Percentiles rank a stretch among this genome's conserved stretches.
phyloP scores from a whole-genome alignment of 2,329 filamentous ascomycete genomes.

The Phialocephala subalpina region DNA sequence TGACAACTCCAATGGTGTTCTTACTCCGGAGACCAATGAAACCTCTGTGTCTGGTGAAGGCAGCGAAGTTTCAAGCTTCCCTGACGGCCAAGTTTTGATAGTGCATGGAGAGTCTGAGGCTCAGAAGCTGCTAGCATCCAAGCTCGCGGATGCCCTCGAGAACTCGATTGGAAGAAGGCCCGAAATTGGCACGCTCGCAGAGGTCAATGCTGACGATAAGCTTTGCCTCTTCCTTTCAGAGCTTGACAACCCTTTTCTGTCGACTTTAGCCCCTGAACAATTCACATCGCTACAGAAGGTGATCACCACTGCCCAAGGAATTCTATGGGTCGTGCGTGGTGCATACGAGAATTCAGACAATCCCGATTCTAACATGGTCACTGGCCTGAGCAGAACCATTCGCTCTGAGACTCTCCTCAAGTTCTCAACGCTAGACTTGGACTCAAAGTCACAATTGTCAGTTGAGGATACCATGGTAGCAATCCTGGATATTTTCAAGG shows the following conservation, averaged over 20 bases:
- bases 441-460: slow-evolving; percentile 44
- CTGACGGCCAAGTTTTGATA: slow-evolving; percentile 42
- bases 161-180: slow-evolving; percentile 46
- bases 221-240: slow-evolving; percentile 58
- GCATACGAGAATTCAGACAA: slow-evolving; percentile 47
- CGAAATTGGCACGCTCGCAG: slow-evolving; percentile 43
- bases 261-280: slow-evolving; percentile 49
- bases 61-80: slow-evolving; percentile 45
- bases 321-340: slow-evolving; percentile 59
- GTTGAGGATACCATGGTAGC: slow-evolving; percentile 35
- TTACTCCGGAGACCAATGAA: not conserved
- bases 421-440: slow-evolving; percentile 41
- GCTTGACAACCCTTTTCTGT: slow-evolving; percentile 47
- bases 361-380: slow-evolving; percentile 40
- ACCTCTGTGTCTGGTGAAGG: not conserved
- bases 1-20: slow-evolving; percentile 15
- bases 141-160: slow-evolving; percentile 46
- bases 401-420: slow-evolving; percentile 39
- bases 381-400: slow-evolving; percentile 41
- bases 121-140: slow-evolving; percentile 46
- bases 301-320: slow-evolving; percentile 46
- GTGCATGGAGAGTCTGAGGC: slow-evolving; percentile 32
- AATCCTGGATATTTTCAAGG: slow-evolving; percentile 33
- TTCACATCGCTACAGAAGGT: slow-evolving; percentile 53
- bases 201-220: slow-evolving; percentile 39